A percentile compares a stretch with the other conserved stretches of the same genome.
Conservation (phyloP, 331 rosid species). For the Acacia pycnantha region DNA sequence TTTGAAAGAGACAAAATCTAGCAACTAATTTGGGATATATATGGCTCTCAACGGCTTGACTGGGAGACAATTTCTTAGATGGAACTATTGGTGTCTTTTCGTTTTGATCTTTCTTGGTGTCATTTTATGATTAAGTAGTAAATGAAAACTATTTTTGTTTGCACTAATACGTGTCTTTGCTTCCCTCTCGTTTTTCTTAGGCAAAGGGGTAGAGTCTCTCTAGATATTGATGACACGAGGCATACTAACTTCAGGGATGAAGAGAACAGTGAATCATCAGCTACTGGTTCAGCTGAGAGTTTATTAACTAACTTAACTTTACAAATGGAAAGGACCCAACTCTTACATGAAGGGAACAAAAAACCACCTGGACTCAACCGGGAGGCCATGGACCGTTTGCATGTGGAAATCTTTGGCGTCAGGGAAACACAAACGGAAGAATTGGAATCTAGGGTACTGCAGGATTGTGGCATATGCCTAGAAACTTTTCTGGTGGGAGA, state of each 20-base stretch:
- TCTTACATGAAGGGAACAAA: conserved; percentile 40
- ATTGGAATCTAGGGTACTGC: conserved; percentile 31
- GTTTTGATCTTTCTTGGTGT: background rate
- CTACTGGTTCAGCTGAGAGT: conserved; percentile 24
- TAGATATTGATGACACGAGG: background rate
- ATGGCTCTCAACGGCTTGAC: background rate
- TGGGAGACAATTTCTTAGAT: background rate
- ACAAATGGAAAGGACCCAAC: conserved; percentile 46
- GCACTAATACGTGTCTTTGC: background rate
- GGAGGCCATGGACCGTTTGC: conserved; percentile 61
- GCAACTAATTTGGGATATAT: background rate
- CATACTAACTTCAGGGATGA: conserved; percentile 18
- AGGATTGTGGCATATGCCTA: conserved; percentile 86
- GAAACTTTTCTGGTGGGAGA: conserved; percentile 71
- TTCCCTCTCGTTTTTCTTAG: conserved; percentile 17
- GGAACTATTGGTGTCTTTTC: background rate
- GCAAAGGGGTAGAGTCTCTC: conserved; percentile 34
- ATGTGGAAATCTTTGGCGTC: conserved; percentile 45
- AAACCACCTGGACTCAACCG: conserved; percentile 77
- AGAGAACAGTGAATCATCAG: conserved; percentile 37
- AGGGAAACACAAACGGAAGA: conserved; percentile 18
- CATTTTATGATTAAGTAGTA: background rate
- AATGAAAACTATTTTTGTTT: background rate
- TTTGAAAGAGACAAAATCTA: background rate
- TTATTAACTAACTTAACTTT: conserved; percentile 46